Base-by-base conservation (phyloP, 768 basidiomycete species). In the Leccinum ochraceum region DNA sequence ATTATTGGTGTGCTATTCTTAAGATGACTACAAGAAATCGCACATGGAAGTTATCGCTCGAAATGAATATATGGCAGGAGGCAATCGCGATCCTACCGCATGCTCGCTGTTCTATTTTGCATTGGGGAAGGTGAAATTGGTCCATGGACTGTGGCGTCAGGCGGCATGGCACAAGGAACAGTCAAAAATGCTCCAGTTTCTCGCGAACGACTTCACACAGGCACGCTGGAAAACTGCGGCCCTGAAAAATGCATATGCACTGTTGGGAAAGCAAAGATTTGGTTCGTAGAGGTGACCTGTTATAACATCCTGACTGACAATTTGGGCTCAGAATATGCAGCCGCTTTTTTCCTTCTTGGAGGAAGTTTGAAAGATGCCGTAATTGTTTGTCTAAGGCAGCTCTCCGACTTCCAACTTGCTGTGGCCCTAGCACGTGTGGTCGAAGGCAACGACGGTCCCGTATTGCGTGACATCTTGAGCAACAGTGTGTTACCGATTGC, bases 61-160 rank as follows among this genome's bases (percentile, higher is more conserved):
- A 32, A 95, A 95, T 67, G 88, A 95, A 71, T 99, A 94, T 73
- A 90, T 95, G 87, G 81, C 84, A 6, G 89, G 88, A 3, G 94
- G 95, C 17, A 81, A 82, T 58, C 88, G 94, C 6, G 95, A 99
- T 75, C 97, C 97, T 6, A 89, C 88, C 5, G 76, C 85, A 7
- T 95, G 95, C 67, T 95, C 92, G 6, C 78, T 99, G 48, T 92
- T 90, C 73, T 99, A 98, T 74, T 97, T 99, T 66, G 95, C 97
- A 3, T 77, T 99, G 13, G 91, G 94, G 14, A 98, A 98, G 71
- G 82, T 85, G 59, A 94, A 94, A 68, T 82, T 98, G 10, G 94
- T 99, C 0, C 91, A 94, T 63, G 94, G 95, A 6, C 80, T 99
- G 13, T 99, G 97, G 97, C 84, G 92, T 67, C 97, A 98, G 71